phyloP scores from a whole-genome alignment of 129 eudicot genomes.

The Centrapalus pauciflorus region DNA sequence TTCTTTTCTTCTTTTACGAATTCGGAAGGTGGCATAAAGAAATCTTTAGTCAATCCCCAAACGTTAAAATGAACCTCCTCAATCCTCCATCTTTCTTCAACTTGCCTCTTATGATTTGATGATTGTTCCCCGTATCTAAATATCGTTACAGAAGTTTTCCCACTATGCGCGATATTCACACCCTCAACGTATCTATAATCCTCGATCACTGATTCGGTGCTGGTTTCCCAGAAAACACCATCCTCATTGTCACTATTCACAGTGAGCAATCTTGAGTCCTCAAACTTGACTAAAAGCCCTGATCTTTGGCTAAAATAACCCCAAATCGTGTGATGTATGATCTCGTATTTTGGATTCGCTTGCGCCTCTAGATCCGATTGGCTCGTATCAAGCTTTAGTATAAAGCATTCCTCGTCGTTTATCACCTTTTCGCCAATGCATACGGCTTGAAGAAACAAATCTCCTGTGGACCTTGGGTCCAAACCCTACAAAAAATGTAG shows the following conservation, averaged over 20 bases:
- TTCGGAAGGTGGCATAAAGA: slow-evolving; percentile 75
- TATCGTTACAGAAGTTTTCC: slow-evolving; percentile 66
- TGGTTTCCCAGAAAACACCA: slow-evolving; percentile 86
- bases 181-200: slow-evolving; percentile 90
- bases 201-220: slow-evolving; percentile 79
- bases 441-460: slow-evolving; percentile 73
- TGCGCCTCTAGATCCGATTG: slow-evolving; percentile 83
- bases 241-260: slow-evolving; percentile 66
- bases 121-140: slow-evolving; percentile 89
- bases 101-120: slow-evolving; percentile 81
- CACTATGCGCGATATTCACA: slow-evolving; percentile 85
- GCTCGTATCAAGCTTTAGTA: slow-evolving; percentile 70
- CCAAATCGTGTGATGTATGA: slow-evolving; percentile 92
- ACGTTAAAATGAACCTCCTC: slow-evolving; percentile 85
- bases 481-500: slow-evolving; percentile 42
- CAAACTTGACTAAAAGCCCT: slow-evolving; percentile 81
- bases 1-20: slow-evolving; percentile 11
- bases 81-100: slow-evolving; percentile 74
- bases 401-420: slow-evolving; percentile 83
- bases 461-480: slow-evolving; percentile 70
- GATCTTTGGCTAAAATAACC: slow-evolving; percentile 99
- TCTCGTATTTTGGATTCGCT: slow-evolving; percentile 58
- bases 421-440: slow-evolving; percentile 93
- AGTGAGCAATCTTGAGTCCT: slow-evolving; percentile 73
- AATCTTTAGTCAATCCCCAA: slow-evolving; percentile 60